These are phyloP conservation scores for Artemisia argyi DNA, from an alignment of 129 eudicot species.

Conservation along the genomic window DNA sequence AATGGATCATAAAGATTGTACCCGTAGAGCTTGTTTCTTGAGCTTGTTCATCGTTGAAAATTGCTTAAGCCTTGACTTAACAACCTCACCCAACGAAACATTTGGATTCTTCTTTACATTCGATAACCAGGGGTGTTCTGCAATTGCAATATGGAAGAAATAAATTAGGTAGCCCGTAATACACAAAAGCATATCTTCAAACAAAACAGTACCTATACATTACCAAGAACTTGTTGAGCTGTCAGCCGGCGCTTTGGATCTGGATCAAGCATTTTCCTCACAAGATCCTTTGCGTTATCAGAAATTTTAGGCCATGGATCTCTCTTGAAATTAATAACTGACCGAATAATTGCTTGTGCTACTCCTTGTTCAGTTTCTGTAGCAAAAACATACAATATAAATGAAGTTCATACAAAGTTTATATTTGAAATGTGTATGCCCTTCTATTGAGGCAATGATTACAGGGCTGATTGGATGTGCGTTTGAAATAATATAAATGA, in stretches of 20 bases:
- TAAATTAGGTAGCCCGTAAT: constrained; percentile 19
- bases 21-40: constrained; percentile 81
- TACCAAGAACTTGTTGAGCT: constrained; percentile 89
- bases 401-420: background rate
- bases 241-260: constrained; percentile 78
- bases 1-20: constrained; percentile 28
- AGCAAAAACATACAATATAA: background rate
- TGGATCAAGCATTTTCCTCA: constrained; percentile 91
- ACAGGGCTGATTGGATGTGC: background rate
- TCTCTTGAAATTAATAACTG: constrained; percentile 72
- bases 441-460: background rate
- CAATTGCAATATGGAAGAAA: constrained; percentile 16
- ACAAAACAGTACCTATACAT: constrained; percentile 28
- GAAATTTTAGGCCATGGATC: constrained; percentile 95
- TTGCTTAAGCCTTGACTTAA: constrained; percentile 79
- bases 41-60: constrained; percentile 83
- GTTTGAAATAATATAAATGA: background rate
- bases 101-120: constrained; percentile 69
- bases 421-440: background rate
- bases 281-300: constrained; percentile 91
- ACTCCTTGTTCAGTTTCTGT: constrained; percentile 92
- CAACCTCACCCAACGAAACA: constrained; percentile 78
- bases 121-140: constrained; percentile 83
- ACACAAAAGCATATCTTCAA: background rate
- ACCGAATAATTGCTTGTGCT: constrained; percentile 85